Evolutionary conservation across 1,284 basidiomycete species (phyloP).

Genomic region (Singerocomus inundabilis): DNA sequence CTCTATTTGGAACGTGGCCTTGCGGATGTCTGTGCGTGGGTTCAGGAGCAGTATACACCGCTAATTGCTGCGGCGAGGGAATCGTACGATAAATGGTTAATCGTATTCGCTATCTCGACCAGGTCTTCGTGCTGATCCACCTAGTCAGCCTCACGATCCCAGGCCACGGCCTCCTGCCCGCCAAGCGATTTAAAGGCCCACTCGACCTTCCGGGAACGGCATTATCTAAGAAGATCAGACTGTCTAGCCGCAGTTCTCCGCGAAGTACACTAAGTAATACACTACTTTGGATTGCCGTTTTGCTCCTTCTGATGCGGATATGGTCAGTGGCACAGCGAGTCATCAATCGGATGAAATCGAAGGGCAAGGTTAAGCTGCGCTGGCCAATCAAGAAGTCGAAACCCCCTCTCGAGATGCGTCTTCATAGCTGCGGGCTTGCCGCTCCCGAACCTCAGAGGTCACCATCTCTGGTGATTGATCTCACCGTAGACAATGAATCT

Average conservation of each 20-base stretch:
- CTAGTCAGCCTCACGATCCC: conserved; percentile 13
- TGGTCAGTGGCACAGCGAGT: conserved; percentile 28
- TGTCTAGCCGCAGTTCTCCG: conserved; percentile 18
- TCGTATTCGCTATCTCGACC: neutral
- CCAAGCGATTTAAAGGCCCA: conserved; percentile 14
- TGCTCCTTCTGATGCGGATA: conserved; percentile 10
- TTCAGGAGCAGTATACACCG: conserved; percentile 31
- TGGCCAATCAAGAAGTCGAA: conserved; percentile 18
- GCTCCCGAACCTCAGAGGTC: neutral
- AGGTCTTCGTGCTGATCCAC: conserved; percentile 6
- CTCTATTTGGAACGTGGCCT: conserved; percentile 32
- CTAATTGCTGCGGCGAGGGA: conserved; percentile 25
- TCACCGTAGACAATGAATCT: conserved; percentile 17
- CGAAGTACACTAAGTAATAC: conserved; percentile 23
- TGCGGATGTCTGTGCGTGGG: conserved; percentile 26
- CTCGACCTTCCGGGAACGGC: conserved; percentile 6
- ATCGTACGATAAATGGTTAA: conserved; percentile 23
- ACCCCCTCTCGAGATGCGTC: conserved; percentile 18
- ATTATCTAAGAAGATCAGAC: conserved; percentile 23
- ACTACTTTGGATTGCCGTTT: neutral
- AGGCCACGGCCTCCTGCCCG: neutral
- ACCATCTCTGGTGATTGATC: conserved; percentile 23
- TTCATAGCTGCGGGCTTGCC: conserved; percentile 15
- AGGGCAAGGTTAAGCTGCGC: conserved; percentile 26
- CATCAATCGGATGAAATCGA: conserved; percentile 30